Base-by-base conservation (phyloP, 1,284 basidiomycete genomes). In the Boletus hoseneyae region DNA sequence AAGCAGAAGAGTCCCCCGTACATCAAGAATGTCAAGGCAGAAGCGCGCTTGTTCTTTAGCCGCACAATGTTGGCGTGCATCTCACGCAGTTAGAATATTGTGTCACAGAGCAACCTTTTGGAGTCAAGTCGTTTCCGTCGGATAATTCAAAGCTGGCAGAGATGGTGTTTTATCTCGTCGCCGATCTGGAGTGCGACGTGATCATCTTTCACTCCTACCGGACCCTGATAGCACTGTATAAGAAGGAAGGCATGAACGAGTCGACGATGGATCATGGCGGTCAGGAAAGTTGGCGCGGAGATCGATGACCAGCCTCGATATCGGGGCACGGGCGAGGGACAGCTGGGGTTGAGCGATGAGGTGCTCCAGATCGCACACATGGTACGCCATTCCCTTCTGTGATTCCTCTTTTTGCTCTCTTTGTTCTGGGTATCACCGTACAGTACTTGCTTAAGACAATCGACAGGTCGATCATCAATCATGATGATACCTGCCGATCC, bases 131-230 rank as follows among this genome's bases (percentile, higher is more conserved):
- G 30, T 93, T 96, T 61, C 84, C 90, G 0, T 79, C 85, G 0
- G 93, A 97, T 64, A 86, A 93, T 58, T 81, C 86, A n/a, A 93
- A 92, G 63, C 73, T 99, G 6, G 96, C 95, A 5, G 95, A 98
- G 68, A 97, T 97, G 95, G 96, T 98, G 68, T 98, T 98, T 71
- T 98, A 97, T 70, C 82, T 99, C 12, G 83, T 99, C 18, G 93
- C 93, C 62, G 96, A 99, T 66, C 80, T 99, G 36, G 93, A 97
- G 68, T 98, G 96, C 63, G 93, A 98, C 70, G 74, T 99, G 36
- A 82, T 89, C 44, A 78, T 98, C 7, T 97, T 93, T 67, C 96
- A 98, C 67, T 93, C 96, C 0, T 99, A 98, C 70, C 84, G 92
- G 39, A 89, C 90, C 0, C 78, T 98, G 30, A 72, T 90, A 40